Conservation (phyloP, 805 yeast species). For the Suhomyces sp. region DNA sequence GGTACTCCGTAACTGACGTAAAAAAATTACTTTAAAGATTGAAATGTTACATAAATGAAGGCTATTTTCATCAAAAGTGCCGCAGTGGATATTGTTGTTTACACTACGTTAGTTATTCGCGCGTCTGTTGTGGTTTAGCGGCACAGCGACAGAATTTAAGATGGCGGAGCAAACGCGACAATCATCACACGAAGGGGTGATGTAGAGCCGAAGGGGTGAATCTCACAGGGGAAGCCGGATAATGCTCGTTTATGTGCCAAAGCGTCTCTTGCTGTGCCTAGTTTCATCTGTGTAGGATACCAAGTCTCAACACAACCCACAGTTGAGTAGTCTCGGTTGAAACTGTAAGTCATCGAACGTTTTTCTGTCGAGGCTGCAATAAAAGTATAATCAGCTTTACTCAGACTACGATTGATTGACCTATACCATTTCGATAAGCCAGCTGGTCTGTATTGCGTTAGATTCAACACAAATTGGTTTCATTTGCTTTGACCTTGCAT, state of each 20-base stretch:
- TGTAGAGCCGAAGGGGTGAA: neutral
- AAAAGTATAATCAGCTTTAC: neutral
- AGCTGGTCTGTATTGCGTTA: neutral
- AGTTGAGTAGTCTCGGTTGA: neutral
- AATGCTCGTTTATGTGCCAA: neutral
- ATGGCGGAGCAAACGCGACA: neutral
- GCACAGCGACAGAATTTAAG: neutral
- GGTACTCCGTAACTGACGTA: neutral
- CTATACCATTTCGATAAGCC: neutral
- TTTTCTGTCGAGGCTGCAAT: neutral
- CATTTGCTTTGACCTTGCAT: neutral
- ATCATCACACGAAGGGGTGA: neutral
- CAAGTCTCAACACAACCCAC: neutral
- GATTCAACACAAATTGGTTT: neutral
- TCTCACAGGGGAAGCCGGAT: neutral
- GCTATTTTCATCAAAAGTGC: neutral
- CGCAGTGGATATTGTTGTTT: neutral
- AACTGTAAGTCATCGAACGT: neutral
- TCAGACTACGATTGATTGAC: neutral
- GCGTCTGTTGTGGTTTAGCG: neutral
- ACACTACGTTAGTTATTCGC: neutral
- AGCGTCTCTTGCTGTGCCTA: neutral
- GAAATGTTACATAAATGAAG: neutral
- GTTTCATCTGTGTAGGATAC: neutral
- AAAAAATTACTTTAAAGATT: neutral